Percentiles rank a stretch among this genome's conserved stretches.
phyloP scores from a whole-genome alignment of 257 asterid species.

The Plantago elongata region DNA sequence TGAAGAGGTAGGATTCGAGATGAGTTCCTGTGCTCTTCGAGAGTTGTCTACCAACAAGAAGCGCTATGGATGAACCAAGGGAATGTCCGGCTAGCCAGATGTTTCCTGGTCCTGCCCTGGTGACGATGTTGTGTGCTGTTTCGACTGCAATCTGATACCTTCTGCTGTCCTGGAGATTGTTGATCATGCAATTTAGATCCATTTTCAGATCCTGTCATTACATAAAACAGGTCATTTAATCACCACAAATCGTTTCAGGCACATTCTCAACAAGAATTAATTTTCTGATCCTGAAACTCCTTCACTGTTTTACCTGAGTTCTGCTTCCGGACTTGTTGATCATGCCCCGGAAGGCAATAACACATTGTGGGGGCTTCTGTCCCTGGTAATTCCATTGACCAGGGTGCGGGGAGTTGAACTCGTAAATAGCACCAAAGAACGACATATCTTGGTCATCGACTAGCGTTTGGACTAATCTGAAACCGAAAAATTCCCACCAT shows the following conservation, averaged over 20 bases:
- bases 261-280: neutral
- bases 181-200: slow-evolving; percentile 38
- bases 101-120: slow-evolving; percentile 24
- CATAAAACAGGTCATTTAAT: neutral
- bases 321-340: slow-evolving; percentile 33
- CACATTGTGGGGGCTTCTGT: slow-evolving; percentile 40
- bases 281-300: no score
- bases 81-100: slow-evolving; percentile 81
- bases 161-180: slow-evolving; percentile 39
- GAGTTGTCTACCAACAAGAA: slow-evolving; percentile 49
- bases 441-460: slow-evolving; percentile 52
- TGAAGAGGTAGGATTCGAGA: slow-evolving; percentile 63
- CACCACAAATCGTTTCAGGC: no score
- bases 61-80: slow-evolving; percentile 61
- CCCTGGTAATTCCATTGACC: slow-evolving; percentile 10
- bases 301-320: slow-evolving; percentile 18
- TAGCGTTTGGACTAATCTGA: slow-evolving; percentile 37
- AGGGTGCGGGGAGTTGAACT: slow-evolving; percentile 26
- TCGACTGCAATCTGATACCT: slow-evolving; percentile 39
- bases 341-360: slow-evolving; percentile 66
- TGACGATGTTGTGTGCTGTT: slow-evolving; percentile 17
- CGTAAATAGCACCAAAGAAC: slow-evolving; percentile 50
- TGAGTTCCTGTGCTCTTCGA: slow-evolving; percentile 28
- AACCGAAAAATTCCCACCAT: slow-evolving; percentile 72
- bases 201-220: slow-evolving; percentile 41